Conservation (phyloP, 2,329 filamentous ascomycete genomes). For the Arthroderma sp. region DNA sequence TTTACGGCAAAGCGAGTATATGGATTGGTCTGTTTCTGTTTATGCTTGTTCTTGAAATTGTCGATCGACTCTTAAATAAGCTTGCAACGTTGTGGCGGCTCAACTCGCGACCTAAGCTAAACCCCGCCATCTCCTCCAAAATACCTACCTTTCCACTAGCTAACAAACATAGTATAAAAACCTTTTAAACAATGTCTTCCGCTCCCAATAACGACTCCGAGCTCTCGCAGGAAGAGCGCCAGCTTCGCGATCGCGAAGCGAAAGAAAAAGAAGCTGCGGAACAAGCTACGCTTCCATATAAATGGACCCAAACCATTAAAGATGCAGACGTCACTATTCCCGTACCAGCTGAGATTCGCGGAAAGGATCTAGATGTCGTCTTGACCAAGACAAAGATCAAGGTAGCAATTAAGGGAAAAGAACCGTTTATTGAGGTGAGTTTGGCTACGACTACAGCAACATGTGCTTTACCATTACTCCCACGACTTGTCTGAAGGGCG, state of each 20-base stretch:
- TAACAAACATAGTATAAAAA: not conserved
- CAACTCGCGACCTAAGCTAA: not conserved
- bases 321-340: conserved; percentile 70
- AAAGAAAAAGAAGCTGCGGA: conserved; percentile 68
- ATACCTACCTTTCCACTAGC: not conserved
- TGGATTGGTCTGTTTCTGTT: no score
- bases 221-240: conserved; percentile 33
- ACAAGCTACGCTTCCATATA: conserved; percentile 86
- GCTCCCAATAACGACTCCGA: conserved; percentile 17
- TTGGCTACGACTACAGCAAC: not conserved
- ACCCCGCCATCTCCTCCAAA: not conserved
- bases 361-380: conserved; percentile 66
- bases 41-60: no score
- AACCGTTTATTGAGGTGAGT: conserved; percentile 65
- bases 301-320: conserved; percentile 86
- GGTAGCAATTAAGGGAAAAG: conserved; percentile 77
- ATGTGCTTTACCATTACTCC: conserved; percentile 3
- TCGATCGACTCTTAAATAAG: no score
- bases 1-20: no score
- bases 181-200: conserved; percentile 16
- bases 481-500: no score
- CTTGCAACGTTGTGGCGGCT: no score
- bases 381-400: conserved; percentile 66
- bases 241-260: conserved; percentile 41
- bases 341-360: conserved; percentile 73